phyloP scores from a whole-genome alignment of 768 basidiomycete species.

The Amanita rubescens region DNA sequence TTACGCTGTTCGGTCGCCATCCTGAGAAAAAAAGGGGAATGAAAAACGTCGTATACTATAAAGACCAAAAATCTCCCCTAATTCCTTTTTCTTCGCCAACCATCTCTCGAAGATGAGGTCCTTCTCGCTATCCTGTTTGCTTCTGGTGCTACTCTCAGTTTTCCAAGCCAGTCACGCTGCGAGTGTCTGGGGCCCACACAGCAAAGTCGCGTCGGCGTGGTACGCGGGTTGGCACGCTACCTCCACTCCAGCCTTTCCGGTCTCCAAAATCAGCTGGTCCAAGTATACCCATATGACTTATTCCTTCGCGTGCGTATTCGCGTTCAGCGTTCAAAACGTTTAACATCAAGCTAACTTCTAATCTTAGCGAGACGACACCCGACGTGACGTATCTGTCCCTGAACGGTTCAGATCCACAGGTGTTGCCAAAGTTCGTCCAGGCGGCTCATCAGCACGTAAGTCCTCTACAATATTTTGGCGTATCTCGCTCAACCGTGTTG shows the following conservation, averaged over 20 bases:
- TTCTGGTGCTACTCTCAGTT: neutral
- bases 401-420: conserved; percentile 36
- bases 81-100: neutral
- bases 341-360: neutral
- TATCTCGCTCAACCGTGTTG: conserved; percentile 1
- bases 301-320: conserved; percentile 60
- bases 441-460: conserved; percentile 36
- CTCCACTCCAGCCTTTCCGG: conserved; percentile 30
- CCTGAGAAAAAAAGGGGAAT: too few species aligned
- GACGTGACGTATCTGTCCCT: conserved; percentile 29
- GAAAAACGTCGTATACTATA: too few species aligned
- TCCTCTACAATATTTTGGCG: neutral
- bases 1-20: neutral
- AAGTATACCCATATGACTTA: conserved; percentile 65
- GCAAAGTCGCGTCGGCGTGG: conserved; percentile 46
- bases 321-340: too few species aligned
- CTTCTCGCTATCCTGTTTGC: neutral
- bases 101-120: neutral
- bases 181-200: neutral
- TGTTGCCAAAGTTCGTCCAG: conserved; percentile 52
- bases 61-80: neutral
- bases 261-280: conserved; percentile 52
- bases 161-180: neutral
- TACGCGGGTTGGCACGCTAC: conserved; percentile 61
- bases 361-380: conserved; percentile 28